A percentile compares a stretch with the other conserved stretches of the same genome.
These are phyloP conservation scores for Salix brachista DNA, from an alignment of 345 rosid genomes.

Conservation along the genomic window DNA sequence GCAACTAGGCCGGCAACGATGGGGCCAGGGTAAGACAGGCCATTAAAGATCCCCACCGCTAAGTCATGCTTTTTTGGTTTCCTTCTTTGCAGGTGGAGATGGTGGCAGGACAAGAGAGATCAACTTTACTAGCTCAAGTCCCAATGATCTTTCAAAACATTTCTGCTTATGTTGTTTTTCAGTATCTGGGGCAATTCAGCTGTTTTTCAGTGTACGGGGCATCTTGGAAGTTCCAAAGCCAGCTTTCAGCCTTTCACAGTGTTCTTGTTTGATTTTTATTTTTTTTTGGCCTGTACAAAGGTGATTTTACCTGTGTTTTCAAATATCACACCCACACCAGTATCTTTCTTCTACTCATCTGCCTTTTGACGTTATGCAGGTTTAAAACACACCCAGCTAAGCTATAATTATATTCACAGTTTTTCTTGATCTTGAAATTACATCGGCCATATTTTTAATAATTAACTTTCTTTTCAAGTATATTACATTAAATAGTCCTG, in stretches of 20 bases:
- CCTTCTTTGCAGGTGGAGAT: constrained; percentile 60
- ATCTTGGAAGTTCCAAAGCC: constrained; percentile 1
- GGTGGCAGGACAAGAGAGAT: constrained; percentile 64
- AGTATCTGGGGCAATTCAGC: constrained; percentile 20
- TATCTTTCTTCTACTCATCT: background rate
- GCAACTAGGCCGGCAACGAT: background rate
- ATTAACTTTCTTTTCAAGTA: background rate
- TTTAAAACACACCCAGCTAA: background rate
- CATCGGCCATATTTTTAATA: background rate
- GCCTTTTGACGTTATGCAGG: background rate
- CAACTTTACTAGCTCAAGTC: constrained; percentile 42
- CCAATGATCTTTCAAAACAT: background rate
- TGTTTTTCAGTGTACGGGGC: background rate
- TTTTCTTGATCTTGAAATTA: background rate
- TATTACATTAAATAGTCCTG: background rate
- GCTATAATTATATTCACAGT: background rate
- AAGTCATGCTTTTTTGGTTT: background rate
- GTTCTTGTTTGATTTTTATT: background rate
- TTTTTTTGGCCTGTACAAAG: constrained; percentile 5
- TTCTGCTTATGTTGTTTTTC: background rate
- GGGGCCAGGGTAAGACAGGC: background rate
- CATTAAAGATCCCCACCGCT: background rate
- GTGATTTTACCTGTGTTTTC: constrained; percentile 14
- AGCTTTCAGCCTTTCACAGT: background rate
- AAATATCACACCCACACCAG: background rate